Percentiles rank a stretch among this genome's conserved stretches.
Evolutionary conservation across 2,329 filamentous ascomycete genomes (phyloP).

Genomic region (Diplodia corticola): DNA sequence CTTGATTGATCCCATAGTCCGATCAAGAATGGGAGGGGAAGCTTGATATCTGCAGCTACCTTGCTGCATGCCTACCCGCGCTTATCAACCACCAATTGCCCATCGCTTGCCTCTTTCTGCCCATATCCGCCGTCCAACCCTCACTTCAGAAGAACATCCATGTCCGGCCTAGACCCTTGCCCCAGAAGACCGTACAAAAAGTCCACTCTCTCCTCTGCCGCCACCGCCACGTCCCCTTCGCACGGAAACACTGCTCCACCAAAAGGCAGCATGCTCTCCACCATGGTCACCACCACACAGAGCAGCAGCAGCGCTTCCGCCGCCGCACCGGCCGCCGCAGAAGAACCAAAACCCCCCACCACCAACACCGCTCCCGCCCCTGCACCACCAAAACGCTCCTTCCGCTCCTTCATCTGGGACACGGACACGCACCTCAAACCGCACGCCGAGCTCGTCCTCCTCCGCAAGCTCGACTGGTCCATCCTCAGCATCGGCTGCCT

Average conservation of each 20-base stretch:
- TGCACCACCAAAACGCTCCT: background rate
- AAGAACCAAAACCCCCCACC: background rate
- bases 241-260: too few species aligned
- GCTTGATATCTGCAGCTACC: constrained; percentile 8
- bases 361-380: background rate
- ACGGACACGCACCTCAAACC: constrained; percentile 23
- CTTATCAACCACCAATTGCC: constrained; percentile 5
- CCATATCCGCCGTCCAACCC: background rate
- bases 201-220: background rate
- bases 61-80: background rate
- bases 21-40: constrained; percentile 8
- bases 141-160: background rate
- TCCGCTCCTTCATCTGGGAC: constrained; percentile 26
- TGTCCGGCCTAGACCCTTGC: background rate
- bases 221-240: background rate
- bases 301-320: background rate
- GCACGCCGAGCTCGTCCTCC: constrained; percentile 23
- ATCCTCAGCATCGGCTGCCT: constrained; percentile 25
- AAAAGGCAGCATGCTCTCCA: background rate
- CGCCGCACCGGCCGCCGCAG: background rate
- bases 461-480: constrained; percentile 26
- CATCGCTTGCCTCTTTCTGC: background rate
- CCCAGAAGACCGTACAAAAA: background rate
- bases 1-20: constrained; percentile 2
- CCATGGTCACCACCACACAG: background rate